phyloP scores from a whole-genome alignment of 352 stramenopile genomes.

The Globisporangium spiculum region DNA sequence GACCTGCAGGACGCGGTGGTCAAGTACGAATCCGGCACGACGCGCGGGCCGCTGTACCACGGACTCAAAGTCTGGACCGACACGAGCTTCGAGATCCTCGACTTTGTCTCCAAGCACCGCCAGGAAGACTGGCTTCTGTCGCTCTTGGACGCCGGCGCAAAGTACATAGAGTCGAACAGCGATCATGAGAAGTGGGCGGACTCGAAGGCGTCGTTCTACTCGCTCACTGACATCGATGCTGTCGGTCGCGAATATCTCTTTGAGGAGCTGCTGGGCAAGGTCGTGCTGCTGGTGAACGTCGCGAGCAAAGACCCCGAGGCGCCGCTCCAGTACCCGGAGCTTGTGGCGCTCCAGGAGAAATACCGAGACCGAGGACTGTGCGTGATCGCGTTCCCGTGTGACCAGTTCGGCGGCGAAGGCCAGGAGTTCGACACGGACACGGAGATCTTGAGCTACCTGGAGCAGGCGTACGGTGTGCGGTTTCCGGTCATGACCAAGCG shows the following conservation, averaged over 20 bases:
- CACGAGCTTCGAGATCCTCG: slow-evolving; percentile 11
- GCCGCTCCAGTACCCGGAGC: slow-evolving; percentile 71
- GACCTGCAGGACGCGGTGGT: slow-evolving; percentile 14
- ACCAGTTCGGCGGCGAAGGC: slow-evolving; percentile 66
- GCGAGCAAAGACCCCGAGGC: slow-evolving; percentile 75
- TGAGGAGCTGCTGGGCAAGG: slow-evolving; percentile 29
- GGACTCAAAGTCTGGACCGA: slow-evolving; percentile 17
- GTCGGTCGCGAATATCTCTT: slow-evolving; percentile 19
- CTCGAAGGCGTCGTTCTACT: slow-evolving; percentile 17
- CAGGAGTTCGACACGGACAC: slow-evolving; percentile 49
- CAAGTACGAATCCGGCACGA: slow-evolving; percentile 16
- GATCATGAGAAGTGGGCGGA: slow-evolving; percentile 6
- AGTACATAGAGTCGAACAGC: slow-evolving; percentile 14
- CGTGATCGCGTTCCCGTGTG: slow-evolving; percentile 72
- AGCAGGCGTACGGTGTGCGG: slow-evolving; percentile 22
- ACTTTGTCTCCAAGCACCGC: slow-evolving; percentile 16
- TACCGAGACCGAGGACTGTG: slow-evolving; percentile 40
- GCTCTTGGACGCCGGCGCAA: slow-evolving; percentile 17
- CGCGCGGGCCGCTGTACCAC: slow-evolving; percentile 10
- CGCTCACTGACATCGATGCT: slow-evolving; percentile 13
- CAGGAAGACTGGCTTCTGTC: slow-evolving; percentile 19
- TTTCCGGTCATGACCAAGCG: slow-evolving; percentile 51
- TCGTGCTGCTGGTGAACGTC: slow-evolving; percentile 77
- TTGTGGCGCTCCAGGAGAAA: slow-evolving; percentile 49
- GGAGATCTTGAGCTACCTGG: slow-evolving; percentile 32